Conservation (phyloP, 2,329 filamentous ascomycete genomes). For the Xylaria sp. region DNA sequence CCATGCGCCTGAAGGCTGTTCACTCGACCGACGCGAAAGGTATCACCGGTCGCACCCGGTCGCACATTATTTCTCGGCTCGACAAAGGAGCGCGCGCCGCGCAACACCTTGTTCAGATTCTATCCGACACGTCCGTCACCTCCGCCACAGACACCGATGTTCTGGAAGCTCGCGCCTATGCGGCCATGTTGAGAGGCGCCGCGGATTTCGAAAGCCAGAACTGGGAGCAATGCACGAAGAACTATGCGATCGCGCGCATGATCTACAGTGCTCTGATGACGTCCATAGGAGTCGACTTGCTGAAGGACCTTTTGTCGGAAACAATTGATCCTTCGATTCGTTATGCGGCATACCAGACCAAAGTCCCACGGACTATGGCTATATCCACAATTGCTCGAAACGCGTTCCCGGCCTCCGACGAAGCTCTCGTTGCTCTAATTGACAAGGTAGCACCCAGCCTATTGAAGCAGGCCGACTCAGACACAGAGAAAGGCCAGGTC, state of each 20-base stretch:
- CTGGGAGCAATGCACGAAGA: conserved; percentile 73
- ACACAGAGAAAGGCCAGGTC: conserved; percentile 45
- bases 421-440: conserved; percentile 58
- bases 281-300: conserved; percentile 64
- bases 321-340: conserved; percentile 90
- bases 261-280: conserved; percentile 74
- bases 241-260: conserved; percentile 70
- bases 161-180: conserved; percentile 82
- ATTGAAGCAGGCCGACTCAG: conserved; percentile 51
- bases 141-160: conserved; percentile 65
- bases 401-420: conserved; percentile 65
- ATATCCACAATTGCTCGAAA: conserved; percentile 73
- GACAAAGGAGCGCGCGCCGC: conserved; percentile 72
- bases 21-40: conserved; percentile 75
- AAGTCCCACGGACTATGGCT: conserved; percentile 78
- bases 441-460: conserved; percentile 65
- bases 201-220: conserved; percentile 80
- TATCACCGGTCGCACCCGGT: conserved; percentile 71
- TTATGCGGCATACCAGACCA: conserved; percentile 88
- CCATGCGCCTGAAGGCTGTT: conserved; percentile 85
- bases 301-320: conserved; percentile 77
- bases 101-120: conserved; percentile 58
- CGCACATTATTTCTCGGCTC: conserved; percentile 83
- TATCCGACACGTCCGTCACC: conserved; percentile 58
- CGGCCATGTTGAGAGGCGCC: conserved; percentile 68